Percentiles rank a stretch among this genome's conserved stretches.
These are phyloP conservation scores for Pyrenopolyporus hunteri DNA, from an alignment of 495 filamentous ascomycete species.

Conservation along the genomic window DNA sequence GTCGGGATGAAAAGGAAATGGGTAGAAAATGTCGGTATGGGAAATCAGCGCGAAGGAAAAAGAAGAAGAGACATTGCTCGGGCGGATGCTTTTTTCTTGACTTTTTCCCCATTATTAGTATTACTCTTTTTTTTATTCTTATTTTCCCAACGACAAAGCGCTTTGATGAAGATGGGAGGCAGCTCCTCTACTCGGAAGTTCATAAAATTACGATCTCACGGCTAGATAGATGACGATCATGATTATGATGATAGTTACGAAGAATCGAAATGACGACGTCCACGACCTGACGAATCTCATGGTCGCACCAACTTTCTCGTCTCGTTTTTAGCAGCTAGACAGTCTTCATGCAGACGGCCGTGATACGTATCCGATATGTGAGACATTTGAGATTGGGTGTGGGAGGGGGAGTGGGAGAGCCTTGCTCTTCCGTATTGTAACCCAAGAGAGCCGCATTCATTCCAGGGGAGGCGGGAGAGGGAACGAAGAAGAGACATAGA, in stretches of 20 bases:
- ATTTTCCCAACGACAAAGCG: too few relatives aligned
- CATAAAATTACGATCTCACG: slow-evolving; percentile 38
- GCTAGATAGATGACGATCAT: slow-evolving; percentile 36
- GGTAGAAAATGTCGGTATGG: slow-evolving; percentile 22
- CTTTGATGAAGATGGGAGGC: slow-evolving; percentile 1
- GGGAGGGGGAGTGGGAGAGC: not conserved
- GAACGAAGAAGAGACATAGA: not conserved
- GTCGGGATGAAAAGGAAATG: slow-evolving; percentile 25
- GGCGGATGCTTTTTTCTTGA: slow-evolving; percentile 9
- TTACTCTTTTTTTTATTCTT: too few relatives aligned
- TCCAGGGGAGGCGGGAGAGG: not conserved
- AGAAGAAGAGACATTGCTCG: slow-evolving; percentile 28
- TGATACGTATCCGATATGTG: slow-evolving; percentile 9
- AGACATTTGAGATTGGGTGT: not conserved
- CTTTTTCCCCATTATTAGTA: too few relatives aligned
- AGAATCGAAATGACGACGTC: slow-evolving; percentile 38
- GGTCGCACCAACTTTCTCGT: slow-evolving; percentile 16
- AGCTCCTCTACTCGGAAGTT: slow-evolving; percentile 15
- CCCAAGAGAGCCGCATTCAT: not conserved
- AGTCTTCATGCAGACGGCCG: slow-evolving; percentile 2
- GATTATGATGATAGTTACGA: slow-evolving; percentile 34
- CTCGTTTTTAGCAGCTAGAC: slow-evolving; percentile 2
- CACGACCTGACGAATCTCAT: slow-evolving; percentile 34
- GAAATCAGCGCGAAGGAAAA: slow-evolving; percentile 13
- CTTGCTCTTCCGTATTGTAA: not conserved